Conservation (phyloP, 257 asterid species). For the Petrea volubilis region DNA sequence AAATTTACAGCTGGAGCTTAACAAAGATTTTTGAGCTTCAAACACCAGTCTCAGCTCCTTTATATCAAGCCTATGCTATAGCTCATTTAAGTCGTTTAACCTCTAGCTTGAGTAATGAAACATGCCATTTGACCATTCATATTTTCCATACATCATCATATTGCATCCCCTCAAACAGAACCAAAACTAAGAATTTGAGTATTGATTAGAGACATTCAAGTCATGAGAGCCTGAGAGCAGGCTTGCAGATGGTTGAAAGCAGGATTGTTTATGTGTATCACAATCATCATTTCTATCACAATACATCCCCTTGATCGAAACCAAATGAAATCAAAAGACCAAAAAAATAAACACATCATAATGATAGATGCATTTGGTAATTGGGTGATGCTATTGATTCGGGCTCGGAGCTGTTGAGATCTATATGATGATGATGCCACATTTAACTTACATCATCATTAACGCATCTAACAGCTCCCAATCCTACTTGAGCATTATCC, state of each 20-base stretch:
- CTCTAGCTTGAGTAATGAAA: background rate
- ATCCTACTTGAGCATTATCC: background rate
- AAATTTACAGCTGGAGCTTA: background rate
- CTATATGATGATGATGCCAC: background rate
- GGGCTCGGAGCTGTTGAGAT: background rate
- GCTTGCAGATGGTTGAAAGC: background rate
- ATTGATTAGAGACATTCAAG: background rate
- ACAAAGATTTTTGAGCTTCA: background rate
- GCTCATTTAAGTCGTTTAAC: background rate
- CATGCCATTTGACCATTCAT: background rate
- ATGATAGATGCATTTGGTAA: background rate
- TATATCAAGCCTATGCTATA: background rate
- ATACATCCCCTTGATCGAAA: background rate
- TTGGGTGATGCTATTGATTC: background rate
- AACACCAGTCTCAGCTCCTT: background rate
- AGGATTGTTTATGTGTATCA: background rate
- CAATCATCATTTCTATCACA: background rate
- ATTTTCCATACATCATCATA: background rate
- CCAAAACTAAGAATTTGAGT: background rate
- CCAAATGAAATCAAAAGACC: background rate
- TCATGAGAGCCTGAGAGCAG: background rate
- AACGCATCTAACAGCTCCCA: background rate
- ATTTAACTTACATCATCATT: background rate
- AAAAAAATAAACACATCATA: background rate
- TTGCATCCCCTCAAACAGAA: background rate